These are phyloP conservation scores for Coffea canephora DNA, from an alignment of 257 asterid genomes.

Conservation along the genomic window DNA sequence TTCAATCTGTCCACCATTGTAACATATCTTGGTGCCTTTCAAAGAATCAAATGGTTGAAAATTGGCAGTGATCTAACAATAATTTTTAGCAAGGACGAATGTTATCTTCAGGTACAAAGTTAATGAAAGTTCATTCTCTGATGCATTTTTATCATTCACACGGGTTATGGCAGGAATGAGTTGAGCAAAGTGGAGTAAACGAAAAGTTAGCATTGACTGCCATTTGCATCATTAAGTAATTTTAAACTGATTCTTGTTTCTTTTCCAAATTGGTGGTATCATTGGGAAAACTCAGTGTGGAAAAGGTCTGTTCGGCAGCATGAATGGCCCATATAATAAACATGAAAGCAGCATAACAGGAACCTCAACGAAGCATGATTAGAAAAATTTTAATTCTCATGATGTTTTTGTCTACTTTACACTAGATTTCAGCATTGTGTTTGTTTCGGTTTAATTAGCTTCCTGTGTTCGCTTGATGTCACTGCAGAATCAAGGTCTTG, in stretches of 20 bases:
- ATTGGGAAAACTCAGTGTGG: background rate
- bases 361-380: background rate
- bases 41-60: too few species aligned
- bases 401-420: background rate
- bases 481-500: background rate
- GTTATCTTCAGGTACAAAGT: too few species aligned
- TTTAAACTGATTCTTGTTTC: too few species aligned
- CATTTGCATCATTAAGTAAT: background rate
- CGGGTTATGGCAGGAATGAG: background rate
- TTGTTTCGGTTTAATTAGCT: too few species aligned
- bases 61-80: too few species aligned
- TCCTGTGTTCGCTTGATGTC: background rate
- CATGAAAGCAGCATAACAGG: background rate
- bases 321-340: background rate
- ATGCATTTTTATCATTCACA: too few species aligned
- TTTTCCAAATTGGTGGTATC: background rate
- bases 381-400: background rate
- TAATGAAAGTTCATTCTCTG: too few species aligned
- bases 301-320: background rate
- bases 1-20: too few species aligned
- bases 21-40: too few species aligned
- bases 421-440: background rate
- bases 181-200: background rate
- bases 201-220: background rate
- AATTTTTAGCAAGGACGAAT: too few species aligned